Conservation (phyloP, 1,139 yeast genomes). For the Starmera stellimalicola region DNA sequence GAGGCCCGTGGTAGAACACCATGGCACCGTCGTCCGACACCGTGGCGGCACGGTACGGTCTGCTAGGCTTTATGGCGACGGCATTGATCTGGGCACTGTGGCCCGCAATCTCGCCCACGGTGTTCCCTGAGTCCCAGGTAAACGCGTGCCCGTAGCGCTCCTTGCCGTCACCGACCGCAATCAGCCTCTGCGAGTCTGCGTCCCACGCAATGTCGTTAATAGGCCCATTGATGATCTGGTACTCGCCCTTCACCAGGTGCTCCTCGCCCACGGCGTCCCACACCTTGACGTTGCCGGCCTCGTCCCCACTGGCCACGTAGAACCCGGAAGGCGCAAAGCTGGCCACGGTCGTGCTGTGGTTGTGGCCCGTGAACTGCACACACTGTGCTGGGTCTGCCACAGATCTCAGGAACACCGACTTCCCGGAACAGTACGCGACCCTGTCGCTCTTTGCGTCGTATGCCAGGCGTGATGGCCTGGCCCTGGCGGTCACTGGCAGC, state of each 20-base stretch:
- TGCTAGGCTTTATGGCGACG: conserved; percentile 73
- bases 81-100: conserved; percentile 82
- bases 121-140: conserved; percentile 89
- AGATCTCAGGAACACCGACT: conserved; percentile 66
- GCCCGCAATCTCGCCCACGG: conserved; percentile 93
- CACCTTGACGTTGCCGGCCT: conserved; percentile 73
- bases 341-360: conserved; percentile 67
- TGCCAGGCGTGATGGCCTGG: conserved; percentile 60
- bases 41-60: conserved; percentile 93
- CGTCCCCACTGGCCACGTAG: conserved; percentile 90
- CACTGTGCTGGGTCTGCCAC: conserved; percentile 40
- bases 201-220: conserved; percentile 90
- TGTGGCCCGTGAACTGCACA: conserved; percentile 67
- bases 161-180: conserved; percentile 93
- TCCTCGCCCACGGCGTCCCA: conserved; percentile 72
- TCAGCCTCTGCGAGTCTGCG: conserved; percentile 71
- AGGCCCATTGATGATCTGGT: conserved; percentile 72
- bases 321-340: conserved; percentile 83
- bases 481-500: conserved; percentile 68
- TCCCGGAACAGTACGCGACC: conserved; percentile 72
- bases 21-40: conserved; percentile 82
- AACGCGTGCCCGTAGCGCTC: conserved; percentile 90
- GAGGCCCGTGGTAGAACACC: conserved; percentile 88
- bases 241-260: conserved; percentile 67
- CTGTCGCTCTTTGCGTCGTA: conserved; percentile 62